Evolutionary conservation across 2,329 filamentous ascomycete genomes (phyloP), one percentile per base, ranked within the genome.

Genomic region (Reticulascus tulasneorum): DNA sequence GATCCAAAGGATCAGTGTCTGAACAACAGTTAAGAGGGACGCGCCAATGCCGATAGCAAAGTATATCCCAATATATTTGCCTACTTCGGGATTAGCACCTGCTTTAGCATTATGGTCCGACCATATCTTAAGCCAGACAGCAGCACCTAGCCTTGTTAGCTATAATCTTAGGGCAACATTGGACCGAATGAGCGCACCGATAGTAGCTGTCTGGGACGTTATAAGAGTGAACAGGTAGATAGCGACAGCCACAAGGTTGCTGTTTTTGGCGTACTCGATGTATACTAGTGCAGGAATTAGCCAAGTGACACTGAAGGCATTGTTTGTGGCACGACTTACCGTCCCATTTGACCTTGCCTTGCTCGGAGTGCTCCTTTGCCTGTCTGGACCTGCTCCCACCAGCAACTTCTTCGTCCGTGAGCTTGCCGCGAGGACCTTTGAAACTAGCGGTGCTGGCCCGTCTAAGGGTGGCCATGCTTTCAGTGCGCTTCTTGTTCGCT

Each of bases 261-360:
- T 96, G 40, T 88, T 88, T 64, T 88, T 95, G 38, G 93, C 94
- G 54, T 98, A 98, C 63, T 96, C 90, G 13, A 73, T 70, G 56
- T 98, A 98, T 19, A 98, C 91, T n/a, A n/a, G n/a, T n/a, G n/a
- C n/a, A n/a, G n/a, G n/a, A 51, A 54, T 52, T 11, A 11, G 23
- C 21, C n/a, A 23, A 16, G 19, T 7, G 3, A 20, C 15, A 32
- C 29, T 9, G 26, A 26, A 21, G 26, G 8, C 33, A 35, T 7
- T 7, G 20, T 12, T 15, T 65, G 63, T n/a, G n/a, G n/a, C n/a
- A n/a, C n/a, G n/a, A n/a, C n/a, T n/a, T n/a, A n/a, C n/a, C n/a
- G 47, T 82, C 77, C 90, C 93, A 97, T 62, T 96, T 97, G 50
- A 98, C 93, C 59, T 97, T 96, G 53, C 93, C 93, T 64, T 98